phyloP scores from a whole-genome alignment of 129 eudicot genomes.

The Kitagawia praeruptora region DNA sequence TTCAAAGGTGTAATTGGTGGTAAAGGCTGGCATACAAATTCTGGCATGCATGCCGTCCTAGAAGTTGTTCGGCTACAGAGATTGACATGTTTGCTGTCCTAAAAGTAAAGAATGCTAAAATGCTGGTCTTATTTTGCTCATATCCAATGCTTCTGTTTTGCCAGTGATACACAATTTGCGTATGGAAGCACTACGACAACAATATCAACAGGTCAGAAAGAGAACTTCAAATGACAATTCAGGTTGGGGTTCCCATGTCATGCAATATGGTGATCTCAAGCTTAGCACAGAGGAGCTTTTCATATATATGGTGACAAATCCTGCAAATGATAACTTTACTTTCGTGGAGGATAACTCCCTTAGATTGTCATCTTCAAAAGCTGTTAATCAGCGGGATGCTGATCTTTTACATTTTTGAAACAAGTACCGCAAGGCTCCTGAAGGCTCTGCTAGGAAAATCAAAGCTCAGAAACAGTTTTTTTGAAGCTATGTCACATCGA shows the following conservation, averaged over 20 bases:
- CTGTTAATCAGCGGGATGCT: slow-evolving; percentile 92
- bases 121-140: too few relatives aligned
- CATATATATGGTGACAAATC: slow-evolving; percentile 74
- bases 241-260: slow-evolving; percentile 85
- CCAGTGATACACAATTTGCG: too few relatives aligned
- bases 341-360: slow-evolving; percentile 40
- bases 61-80: too few relatives aligned
- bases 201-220: slow-evolving; percentile 85
- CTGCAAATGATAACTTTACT: slow-evolving; percentile 63
- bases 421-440: slow-evolving; percentile 90
- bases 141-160: too few relatives aligned
- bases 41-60: too few relatives aligned
- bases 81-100: too few relatives aligned
- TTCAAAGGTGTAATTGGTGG: too few relatives aligned
- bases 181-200: too few relatives aligned
- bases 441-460: slow-evolving; percentile 63
- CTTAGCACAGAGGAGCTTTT: slow-evolving; percentile 57
- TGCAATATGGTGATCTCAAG: slow-evolving; percentile 87
- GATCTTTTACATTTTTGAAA: slow-evolving; percentile 86
- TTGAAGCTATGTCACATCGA: slow-evolving; percentile 85
- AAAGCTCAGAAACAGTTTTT: slow-evolving; percentile 69
- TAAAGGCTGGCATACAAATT: too few relatives aligned
- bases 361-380: slow-evolving; percentile 38
- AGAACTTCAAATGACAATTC: slow-evolving; percentile 67
- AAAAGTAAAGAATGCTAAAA: too few relatives aligned